Evolutionary conservation across 176 grass and related monocot species (phyloP).

Genomic region (Aegilops sharonensis): DNA sequence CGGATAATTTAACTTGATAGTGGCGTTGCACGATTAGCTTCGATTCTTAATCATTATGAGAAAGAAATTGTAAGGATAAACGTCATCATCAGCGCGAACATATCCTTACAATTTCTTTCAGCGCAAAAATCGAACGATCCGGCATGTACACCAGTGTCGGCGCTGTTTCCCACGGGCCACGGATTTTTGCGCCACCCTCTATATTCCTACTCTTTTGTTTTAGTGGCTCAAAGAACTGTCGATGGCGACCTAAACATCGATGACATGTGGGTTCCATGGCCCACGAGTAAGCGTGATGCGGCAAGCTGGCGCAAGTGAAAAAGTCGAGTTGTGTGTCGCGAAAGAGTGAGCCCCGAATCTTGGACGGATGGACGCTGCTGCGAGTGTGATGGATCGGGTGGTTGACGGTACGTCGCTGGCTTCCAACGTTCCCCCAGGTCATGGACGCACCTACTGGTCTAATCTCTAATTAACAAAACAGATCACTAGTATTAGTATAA

Average conservation of each 20-base stretch:
- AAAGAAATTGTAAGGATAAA: background rate
- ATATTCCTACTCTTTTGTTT: background rate
- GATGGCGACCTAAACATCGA: background rate
- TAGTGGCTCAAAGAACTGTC: background rate
- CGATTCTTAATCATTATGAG: background rate
- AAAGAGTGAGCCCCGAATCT: background rate
- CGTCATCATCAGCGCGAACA: background rate
- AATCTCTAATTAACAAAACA: background rate
- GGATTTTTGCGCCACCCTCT: background rate
- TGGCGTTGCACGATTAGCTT: background rate
- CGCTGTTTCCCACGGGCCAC: background rate
- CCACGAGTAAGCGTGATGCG: background rate
- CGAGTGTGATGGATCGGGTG: background rate
- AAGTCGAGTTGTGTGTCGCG: background rate
- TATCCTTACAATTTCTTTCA: background rate
- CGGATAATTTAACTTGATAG: background rate
- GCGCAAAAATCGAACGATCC: background rate
- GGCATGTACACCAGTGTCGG: background rate
- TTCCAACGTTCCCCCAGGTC: background rate
- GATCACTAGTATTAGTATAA: background rate
- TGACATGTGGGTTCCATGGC: background rate
- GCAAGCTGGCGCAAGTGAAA: background rate
- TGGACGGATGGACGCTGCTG: background rate
- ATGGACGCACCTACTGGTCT: background rate
- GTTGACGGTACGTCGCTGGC: slow-evolving; percentile 3